Evolutionary conservation across 2,329 filamentous ascomycete genomes (phyloP), one percentile per base, ranked within the genome.

Genomic region (Gliomastix tumulicola): DNA sequence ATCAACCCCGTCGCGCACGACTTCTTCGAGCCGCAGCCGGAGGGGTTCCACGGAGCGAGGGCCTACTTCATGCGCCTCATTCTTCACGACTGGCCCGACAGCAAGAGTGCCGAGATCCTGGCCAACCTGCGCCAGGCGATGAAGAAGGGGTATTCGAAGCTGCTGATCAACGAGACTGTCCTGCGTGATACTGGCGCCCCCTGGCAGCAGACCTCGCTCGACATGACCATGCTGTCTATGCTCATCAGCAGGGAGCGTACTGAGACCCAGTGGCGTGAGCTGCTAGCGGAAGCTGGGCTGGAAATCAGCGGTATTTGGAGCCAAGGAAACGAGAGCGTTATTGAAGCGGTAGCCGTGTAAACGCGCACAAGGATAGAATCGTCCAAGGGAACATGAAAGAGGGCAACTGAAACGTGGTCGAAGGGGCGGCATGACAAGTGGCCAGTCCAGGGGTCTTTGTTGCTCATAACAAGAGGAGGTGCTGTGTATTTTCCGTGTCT

Each of bases 81-180:
- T 23, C 48, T 73, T 6, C 68, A 71, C 43, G 64, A 71, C 49
- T 71, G 67, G 67, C 55, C 63, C 0, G 60, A 70, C 30, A 49
- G 50, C 4, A 48, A 63, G 17, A 47, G 51, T 2, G 41, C 46
- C 10, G 37, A 41, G 12, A 66, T 68, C 22, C 43, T 59, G 3
- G 25, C 34, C 6, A 35, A 45, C 18, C 22, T 46, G 5, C 32
- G 38, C 20, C 41, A 48, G 4, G 44, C 43, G 20, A 47, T 49
- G 43, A 30, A 15, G 7, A 38, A 35, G 30, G 41, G 35, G 0
- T 55, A 58, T 19, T 46, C 44, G 5, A 36, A 32, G 23, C 21
- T 47, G 3, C 34, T 45, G 12, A 45, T 48, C 30, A 39, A 46
- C 16, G 45, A 47, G 28, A 38, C 41, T 10, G 37, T 47, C 9